Percentiles rank a stretch among this genome's conserved stretches.
These are phyloP conservation scores for Coemansia sp. DNA, from an alignment of 192 early-diverging fungal genomes.

Conservation along the genomic window DNA sequence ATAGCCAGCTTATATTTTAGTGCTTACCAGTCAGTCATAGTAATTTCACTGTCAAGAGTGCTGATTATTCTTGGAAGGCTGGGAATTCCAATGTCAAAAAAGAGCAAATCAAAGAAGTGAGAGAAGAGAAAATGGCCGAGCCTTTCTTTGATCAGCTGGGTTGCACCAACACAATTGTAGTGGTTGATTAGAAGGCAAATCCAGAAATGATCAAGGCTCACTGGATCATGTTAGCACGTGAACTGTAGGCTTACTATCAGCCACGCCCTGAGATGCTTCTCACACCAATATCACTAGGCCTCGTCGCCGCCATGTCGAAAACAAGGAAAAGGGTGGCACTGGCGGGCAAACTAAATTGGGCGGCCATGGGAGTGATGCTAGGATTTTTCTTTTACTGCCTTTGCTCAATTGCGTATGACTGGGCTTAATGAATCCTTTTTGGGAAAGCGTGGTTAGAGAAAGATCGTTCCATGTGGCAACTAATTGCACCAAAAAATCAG, in stretches of 20 bases:
- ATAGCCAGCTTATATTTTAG: background rate
- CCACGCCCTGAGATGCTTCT: too few relatives aligned
- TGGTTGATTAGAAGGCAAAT: background rate
- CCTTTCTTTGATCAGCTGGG: background rate
- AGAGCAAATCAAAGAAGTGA: background rate
- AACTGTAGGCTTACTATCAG: background rate
- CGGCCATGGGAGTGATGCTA: background rate
- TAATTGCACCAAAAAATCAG: background rate
- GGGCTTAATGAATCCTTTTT: background rate
- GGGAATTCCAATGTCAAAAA: too few relatives aligned
- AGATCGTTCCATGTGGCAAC: background rate
- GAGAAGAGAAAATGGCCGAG: background rate
- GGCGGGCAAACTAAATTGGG: background rate
- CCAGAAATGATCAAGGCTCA: background rate
- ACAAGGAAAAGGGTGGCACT: background rate
- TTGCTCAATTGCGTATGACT: background rate
- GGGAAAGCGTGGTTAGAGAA: background rate
- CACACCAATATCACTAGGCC: background rate
- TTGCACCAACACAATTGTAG: background rate
- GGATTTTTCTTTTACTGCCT: background rate
- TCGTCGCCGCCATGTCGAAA: background rate
- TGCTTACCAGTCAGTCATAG: constrained; percentile 1
- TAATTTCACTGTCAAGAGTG: background rate
- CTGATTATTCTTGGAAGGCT: background rate
- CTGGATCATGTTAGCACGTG: background rate